These are phyloP conservation scores for Starmerella geochares DNA, from an alignment of 805 yeast species.

Conservation along the genomic window DNA sequence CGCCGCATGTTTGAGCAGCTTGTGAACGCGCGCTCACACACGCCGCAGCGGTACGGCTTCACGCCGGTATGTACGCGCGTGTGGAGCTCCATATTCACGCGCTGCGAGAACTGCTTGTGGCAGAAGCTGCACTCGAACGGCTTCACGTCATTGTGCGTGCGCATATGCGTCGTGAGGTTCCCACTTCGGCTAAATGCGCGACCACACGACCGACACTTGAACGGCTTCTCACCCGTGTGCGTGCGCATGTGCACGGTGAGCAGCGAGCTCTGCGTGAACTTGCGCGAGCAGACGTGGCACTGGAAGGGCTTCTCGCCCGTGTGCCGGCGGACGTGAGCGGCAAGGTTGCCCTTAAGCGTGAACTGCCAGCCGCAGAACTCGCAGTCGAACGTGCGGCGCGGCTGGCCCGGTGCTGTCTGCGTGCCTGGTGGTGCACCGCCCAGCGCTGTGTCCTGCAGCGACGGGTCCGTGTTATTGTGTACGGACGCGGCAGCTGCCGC, in stretches of 20 bases:
- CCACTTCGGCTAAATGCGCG: constrained; percentile 82
- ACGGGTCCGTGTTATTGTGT: constrained; percentile 9
- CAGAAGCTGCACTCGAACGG: constrained; percentile 78
- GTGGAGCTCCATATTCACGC: constrained; percentile 81
- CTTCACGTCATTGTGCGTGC: constrained; percentile 56
- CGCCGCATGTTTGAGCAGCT: constrained; percentile 25
- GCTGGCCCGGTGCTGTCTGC: constrained; percentile 22
- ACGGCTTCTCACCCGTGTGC: constrained; percentile 87
- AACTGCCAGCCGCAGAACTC: constrained; percentile 57
- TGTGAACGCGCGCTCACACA: constrained; percentile 38
- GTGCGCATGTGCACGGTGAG: constrained; percentile 74
- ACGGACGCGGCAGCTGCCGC: constrained; percentile 11
- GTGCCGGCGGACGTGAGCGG: constrained; percentile 76
- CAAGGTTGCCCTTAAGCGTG: constrained; percentile 65
- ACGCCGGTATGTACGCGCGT: constrained; percentile 83
- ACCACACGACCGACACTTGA: constrained; percentile 70
- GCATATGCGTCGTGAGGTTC: constrained; percentile 79
- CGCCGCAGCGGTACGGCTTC: constrained; percentile 66
- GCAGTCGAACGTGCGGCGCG: constrained; percentile 52
- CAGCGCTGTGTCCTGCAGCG: constrained; percentile 7
- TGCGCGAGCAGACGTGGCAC: constrained; percentile 65
- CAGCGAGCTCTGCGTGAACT: constrained; percentile 74
- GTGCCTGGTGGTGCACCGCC: constrained; percentile 5
- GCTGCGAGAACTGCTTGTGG: constrained; percentile 67
- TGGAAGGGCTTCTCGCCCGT: constrained; percentile 84